phyloP scores from a whole-genome alignment of 768 basidiomycete species.

The Mycena kentingensis region DNA sequence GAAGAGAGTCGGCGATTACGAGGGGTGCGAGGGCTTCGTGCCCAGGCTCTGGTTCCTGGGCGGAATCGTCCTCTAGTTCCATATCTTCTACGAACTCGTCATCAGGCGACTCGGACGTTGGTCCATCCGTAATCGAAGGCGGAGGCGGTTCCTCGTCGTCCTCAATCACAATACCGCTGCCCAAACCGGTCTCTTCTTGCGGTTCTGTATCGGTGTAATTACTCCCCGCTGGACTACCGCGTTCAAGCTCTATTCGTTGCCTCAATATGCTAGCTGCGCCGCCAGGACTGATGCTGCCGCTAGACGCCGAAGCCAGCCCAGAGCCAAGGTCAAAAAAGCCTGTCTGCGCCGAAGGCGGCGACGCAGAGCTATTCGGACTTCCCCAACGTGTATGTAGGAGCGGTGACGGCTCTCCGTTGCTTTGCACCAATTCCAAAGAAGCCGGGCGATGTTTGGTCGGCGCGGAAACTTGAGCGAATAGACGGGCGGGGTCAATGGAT shows the following conservation, averaged over 20 bases:
- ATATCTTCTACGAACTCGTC: constrained; percentile 23
- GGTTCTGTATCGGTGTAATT: constrained; percentile 16
- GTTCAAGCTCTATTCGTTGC: constrained; percentile 37
- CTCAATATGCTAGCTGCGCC: constrained; percentile 42
- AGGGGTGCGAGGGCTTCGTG: constrained; percentile 16
- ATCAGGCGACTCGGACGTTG: constrained; percentile 28
- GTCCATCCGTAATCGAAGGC: constrained; percentile 14
- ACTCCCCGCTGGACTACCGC: constrained; percentile 11
- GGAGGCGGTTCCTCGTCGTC: constrained; percentile 41
- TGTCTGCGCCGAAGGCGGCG: constrained; percentile 21
- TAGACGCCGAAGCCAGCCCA: constrained; percentile 19
- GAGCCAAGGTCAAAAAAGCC: constrained; percentile 21
- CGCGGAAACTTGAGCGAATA: constrained; percentile 8
- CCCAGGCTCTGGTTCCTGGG: background rate
- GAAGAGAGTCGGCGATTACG: constrained; percentile 9
- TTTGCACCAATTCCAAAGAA: constrained; percentile 28
- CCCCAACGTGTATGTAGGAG: constrained; percentile 45
- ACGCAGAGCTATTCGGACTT: constrained; percentile 33
- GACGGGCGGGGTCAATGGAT: constrained; percentile 1
- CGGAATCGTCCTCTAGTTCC: constrained; percentile 6
- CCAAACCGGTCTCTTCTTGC: constrained; percentile 23
- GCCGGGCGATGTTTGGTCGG: constrained; percentile 27
- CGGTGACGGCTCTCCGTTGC: constrained; percentile 30
- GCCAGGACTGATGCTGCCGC: constrained; percentile 21
- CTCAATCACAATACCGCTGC: constrained; percentile 44